These are phyloP conservation scores for Penicillium sp. DNA, from an alignment of 2,329 filamentous ascomycete species.

Conservation along the genomic window DNA sequence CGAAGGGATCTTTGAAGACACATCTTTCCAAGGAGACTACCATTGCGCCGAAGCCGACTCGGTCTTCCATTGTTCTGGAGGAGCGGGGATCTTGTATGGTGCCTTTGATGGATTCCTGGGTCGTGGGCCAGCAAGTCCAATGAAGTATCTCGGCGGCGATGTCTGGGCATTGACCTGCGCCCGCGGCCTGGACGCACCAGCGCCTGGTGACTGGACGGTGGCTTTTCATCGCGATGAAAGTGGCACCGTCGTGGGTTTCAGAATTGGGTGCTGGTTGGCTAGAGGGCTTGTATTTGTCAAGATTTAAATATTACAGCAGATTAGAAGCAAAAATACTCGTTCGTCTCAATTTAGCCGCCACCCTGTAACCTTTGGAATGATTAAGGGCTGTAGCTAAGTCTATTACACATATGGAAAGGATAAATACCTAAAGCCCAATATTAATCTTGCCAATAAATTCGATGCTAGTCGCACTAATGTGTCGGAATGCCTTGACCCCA, in stretches of 20 bases:
- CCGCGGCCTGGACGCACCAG: constrained; percentile 46
- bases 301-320: too few species aligned
- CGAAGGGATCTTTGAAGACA: constrained; percentile 12
- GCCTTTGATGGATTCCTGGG: constrained; percentile 50
- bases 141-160: constrained; percentile 45
- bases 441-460: too few species aligned
- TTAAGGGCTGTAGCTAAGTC: too few species aligned
- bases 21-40: constrained; percentile 36
- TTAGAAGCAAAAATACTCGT: too few species aligned
- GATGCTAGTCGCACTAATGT: too few species aligned
- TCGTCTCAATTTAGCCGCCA: too few species aligned
- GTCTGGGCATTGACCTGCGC: constrained; percentile 46
- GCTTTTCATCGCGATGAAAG: constrained; percentile 35
- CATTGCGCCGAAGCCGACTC: constrained; percentile 43
- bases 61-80: constrained; percentile 39
- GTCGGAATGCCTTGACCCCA: too few species aligned
- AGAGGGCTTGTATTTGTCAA: constrained; percentile 29
- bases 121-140: constrained; percentile 41
- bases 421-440: too few species aligned
- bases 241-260: constrained; percentile 31
- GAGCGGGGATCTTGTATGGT: constrained; percentile 47
- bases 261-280: constrained; percentile 49
- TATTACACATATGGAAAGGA: too few species aligned
- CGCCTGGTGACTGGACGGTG: constrained; percentile 51
- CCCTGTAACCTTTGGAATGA: too few species aligned